Base-by-base conservation (phyloP, 345 rosid species). In the Dipteronia sinensis region DNA sequence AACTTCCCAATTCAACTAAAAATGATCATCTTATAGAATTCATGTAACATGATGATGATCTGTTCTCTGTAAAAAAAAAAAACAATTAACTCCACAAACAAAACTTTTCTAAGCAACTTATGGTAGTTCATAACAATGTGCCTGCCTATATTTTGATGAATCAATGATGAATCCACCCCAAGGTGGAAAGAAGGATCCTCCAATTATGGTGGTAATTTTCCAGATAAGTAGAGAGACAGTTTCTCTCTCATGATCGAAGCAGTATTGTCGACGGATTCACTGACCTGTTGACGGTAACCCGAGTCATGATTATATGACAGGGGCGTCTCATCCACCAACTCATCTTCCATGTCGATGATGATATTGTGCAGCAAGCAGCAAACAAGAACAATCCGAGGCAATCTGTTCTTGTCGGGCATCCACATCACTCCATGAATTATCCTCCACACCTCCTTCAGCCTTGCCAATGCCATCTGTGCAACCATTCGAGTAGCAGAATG, bases 281-380 rank as follows among this genome's bases (percentile, higher is more conserved):
- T 87, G 70, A 77, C 75, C 76, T 89, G 87, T 76, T 78, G 88
- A 25, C 73, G 84, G 73, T 90, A 92, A 71, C 74, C 87, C 7
- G 81, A 2, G 83, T 90, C 97, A 17, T 92, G 93, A 55, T 82
- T 79, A 78, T 75, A 80, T 53, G 92, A 87, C 71, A 83, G 77
- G 1, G 85, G 77, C 78, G 72, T 71, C 75, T 87, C 88, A 73
- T 84, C 86, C 56, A 84, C 46, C 44, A 81, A 83, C 59, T 87
- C 82, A 34, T 92, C 94, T 64, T 83, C 87, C 88, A 88, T 82
- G 58, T 91, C 92, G 0, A 91, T 88, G 20, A 87, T 77, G 77
- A 91, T 91, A 69, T 91, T 91, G 84, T 91, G 92, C 78, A 91
- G 85, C 89, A 91, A 86, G 82, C 96, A 90, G 81, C 93, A 90